Percentiles rank a stretch among this genome's conserved stretches.
These are phyloP conservation scores for Monosporozyma servazzii DNA, from an alignment of 805 yeast genomes.

Conservation along the genomic window DNA sequence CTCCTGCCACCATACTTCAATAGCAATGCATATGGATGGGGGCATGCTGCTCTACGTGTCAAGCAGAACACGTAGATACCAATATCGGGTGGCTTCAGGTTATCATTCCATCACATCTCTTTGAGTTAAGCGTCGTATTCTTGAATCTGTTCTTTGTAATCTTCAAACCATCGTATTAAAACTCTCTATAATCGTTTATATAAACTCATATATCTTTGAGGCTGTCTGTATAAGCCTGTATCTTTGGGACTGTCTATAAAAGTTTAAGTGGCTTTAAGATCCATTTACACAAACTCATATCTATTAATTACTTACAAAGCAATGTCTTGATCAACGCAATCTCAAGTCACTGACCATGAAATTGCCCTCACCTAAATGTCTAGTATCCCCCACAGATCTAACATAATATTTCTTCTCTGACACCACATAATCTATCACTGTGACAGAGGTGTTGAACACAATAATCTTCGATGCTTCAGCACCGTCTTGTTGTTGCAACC, in stretches of 20 bases:
- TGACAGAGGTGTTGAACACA: conserved; percentile 70
- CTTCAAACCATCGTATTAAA: neutral
- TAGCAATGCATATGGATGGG: neutral
- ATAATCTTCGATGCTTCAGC: conserved; percentile 36
- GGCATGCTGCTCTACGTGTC: neutral
- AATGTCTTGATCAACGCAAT: conserved; percentile 35
- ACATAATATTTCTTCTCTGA: conserved; percentile 36
- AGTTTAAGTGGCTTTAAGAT: too few relatives aligned
- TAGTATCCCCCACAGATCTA: conserved; percentile 53
- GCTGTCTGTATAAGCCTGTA: too few relatives aligned
- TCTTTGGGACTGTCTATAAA: too few relatives aligned
- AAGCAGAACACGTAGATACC: neutral
- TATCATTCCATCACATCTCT: neutral
- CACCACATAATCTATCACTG: conserved; percentile 50
- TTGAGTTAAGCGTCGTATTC: too few relatives aligned
- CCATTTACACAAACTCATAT: too few relatives aligned
- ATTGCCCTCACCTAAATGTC: conserved; percentile 51
- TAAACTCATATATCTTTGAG: too few relatives aligned
- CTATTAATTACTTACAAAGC: too few relatives aligned
- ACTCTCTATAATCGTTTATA: neutral
- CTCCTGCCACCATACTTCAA: neutral
- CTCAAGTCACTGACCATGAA: conserved; percentile 42
- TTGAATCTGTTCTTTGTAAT: too few relatives aligned
- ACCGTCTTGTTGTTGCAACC: conserved; percentile 40
- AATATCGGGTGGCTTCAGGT: neutral